These are phyloP conservation scores for Hypoxylon sp. DNA, from an alignment of 2,329 filamentous ascomycete species.

Conservation along the genomic window DNA sequence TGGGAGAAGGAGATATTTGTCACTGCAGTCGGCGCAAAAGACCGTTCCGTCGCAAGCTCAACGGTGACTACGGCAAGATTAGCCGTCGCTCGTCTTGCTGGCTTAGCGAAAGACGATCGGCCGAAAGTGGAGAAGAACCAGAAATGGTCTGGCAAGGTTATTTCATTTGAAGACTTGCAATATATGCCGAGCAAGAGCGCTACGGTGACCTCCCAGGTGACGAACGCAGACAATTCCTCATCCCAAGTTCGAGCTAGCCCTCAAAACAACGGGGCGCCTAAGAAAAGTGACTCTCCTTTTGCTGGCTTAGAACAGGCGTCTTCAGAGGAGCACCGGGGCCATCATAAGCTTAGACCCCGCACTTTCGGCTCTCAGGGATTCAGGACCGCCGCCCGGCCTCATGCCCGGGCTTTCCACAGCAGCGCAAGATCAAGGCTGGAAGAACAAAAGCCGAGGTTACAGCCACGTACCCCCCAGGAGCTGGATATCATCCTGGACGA, in stretches of 20 bases:
- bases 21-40: conserved; percentile 51
- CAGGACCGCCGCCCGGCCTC: background rate
- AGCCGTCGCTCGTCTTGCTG: conserved; percentile 52
- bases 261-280: background rate
- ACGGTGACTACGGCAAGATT: conserved; percentile 50
- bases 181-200: conserved; percentile 38
- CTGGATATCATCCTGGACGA: conserved; percentile 37
- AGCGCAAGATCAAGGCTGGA: conserved; percentile 1
- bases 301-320: conserved; percentile 37
- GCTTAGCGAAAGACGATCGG: conserved; percentile 48
- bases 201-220: background rate
- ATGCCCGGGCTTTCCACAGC: conserved; percentile 33
- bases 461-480: conserved; percentile 15
- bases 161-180: conserved; percentile 56
- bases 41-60: conserved; percentile 42
- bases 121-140: conserved; percentile 54
- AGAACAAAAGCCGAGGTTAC: background rate
- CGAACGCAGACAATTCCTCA: background rate
- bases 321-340: conserved; percentile 7
- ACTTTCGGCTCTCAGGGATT: conserved; percentile 5
- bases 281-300: conserved; percentile 18
- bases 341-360: conserved; percentile 1
- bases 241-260: background rate
- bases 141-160: conserved; percentile 55
- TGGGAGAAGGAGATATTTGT: conserved; percentile 54